Evolutionary conservation across 805 yeast species (phyloP), one percentile per base, ranked within the genome.

Genomic region (Metschnikowia kofuensis): DNA sequence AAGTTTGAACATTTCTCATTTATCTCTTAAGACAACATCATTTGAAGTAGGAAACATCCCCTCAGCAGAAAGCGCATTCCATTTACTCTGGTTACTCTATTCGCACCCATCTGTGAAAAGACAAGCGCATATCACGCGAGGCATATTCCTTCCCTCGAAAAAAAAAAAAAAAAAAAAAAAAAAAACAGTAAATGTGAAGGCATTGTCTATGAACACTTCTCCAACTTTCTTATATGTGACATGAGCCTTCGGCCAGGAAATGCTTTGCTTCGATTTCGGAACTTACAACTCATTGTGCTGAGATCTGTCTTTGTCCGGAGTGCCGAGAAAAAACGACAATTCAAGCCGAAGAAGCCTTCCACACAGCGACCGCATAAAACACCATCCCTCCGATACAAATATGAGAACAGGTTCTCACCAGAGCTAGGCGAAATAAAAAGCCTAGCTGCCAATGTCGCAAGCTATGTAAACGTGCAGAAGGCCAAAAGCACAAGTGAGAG

Each of bases 391-490:
- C 21, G 21, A 21, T 21, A 21, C 21, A 21, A 21, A 21, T 4
- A 21, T 21, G 21, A 21, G 21, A 21, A 21, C 21, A 4, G 21
- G 4, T 21, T 21, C 4, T 21, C 21, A 21, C 21, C 21, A 21
- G 21, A 21, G 21, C 21, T 21, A 21, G 21, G 21, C 21, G 70
- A 70, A 48, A 58, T 71, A 43, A 58, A 58, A 29, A 43, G 49
- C 1, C 55, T 72, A 38, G 64, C 78, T 2, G 60, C 61, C 13
- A 55, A 59, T 56, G 75, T 53, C 16, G 57, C 64, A 35, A 54
- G 40, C 14, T 51, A 48, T 32, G 52, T 53, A n/a, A 41, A 40
- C 9, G 7, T 15, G 26, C 42, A 21, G 21, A 21, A 21, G 21
- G 21, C 21, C 21, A 21, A 4, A 21, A 21, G 4, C 21, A 21